A percentile compares a stretch with the other conserved stretches of the same genome.
Evolutionary conservation across 306 rosid species (phyloP).

Genomic region (Carpinus viminea): DNA sequence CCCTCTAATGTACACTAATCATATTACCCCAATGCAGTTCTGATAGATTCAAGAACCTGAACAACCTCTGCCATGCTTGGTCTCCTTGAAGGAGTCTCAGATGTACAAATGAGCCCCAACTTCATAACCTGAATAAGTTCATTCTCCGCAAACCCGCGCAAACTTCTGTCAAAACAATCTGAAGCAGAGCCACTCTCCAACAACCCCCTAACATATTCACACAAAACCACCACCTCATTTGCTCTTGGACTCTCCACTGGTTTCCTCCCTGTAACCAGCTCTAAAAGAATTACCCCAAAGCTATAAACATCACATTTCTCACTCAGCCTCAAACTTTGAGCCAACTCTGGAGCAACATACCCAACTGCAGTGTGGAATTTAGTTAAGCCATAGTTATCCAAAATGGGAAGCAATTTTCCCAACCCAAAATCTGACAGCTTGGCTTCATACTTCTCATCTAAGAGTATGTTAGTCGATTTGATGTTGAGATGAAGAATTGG

Average conservation of each 20-base stretch:
- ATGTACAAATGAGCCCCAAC: conserved; percentile 85
- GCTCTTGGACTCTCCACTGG: conserved; percentile 91
- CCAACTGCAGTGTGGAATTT: conserved; percentile 85
- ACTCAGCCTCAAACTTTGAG: conserved; percentile 82
- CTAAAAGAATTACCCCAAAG: conserved; percentile 91
- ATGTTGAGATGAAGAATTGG: conserved; percentile 96
- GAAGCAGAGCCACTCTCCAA: conserved; percentile 84
- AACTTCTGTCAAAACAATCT: conserved; percentile 76
- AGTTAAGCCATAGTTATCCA: conserved; percentile 76
- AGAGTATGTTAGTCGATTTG: conserved; percentile 85
- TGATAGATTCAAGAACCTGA: conserved; percentile 94
- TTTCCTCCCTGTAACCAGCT: conserved; percentile 93
- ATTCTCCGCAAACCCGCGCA: conserved; percentile 74
- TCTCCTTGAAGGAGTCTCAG: conserved; percentile 83
- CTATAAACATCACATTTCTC: conserved; percentile 96
- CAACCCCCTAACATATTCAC: conserved; percentile 78
- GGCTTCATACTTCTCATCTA: conserved; percentile 73
- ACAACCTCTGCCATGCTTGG: conserved; percentile 99
- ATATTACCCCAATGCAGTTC: conserved; percentile 75
- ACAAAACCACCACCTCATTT: conserved; percentile 79
- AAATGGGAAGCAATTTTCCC: conserved; percentile 85
- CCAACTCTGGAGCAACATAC: conserved; percentile 94
- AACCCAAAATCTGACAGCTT: conserved; percentile 93
- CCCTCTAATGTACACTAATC: background rate
- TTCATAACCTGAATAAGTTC: conserved; percentile 92